phyloP scores from a whole-genome alignment of 106 monocot genomes.

The Dactylorhiza incarnata region DNA sequence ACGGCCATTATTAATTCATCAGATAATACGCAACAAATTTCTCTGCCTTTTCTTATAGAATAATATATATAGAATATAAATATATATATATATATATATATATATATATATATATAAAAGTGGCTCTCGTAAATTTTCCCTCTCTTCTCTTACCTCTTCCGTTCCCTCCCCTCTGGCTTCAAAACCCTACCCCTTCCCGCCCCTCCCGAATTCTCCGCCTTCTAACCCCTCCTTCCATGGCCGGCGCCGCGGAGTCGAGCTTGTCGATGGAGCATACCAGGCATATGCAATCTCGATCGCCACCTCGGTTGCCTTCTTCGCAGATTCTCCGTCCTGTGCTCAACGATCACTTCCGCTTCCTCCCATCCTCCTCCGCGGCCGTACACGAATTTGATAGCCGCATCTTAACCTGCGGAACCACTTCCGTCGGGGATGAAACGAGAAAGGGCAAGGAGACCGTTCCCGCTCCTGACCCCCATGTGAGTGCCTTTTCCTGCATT shows the following conservation, averaged over 20 bases:
- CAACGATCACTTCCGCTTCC: background rate
- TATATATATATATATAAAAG: conserved; percentile 3
- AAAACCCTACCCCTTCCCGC: conserved; percentile 4
- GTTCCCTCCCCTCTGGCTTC: conserved; percentile 4
- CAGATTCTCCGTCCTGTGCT: conserved; percentile 1
- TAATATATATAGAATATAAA: too few relatives aligned
- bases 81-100: too few relatives aligned
- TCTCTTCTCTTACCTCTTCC: conserved; percentile 1
- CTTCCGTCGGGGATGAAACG: background rate
- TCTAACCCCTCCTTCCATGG: background rate
- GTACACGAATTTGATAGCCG: background rate
- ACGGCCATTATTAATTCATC: background rate
- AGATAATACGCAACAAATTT: background rate
- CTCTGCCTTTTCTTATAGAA: background rate
- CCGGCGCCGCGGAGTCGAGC: background rate
- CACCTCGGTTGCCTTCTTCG: background rate
- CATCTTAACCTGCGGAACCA: background rate
- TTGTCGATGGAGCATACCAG: background rate
- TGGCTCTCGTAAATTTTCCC: conserved; percentile 2
- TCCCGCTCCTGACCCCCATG: background rate
- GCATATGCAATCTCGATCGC: background rate
- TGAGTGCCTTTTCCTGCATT: background rate
- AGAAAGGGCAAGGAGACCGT: background rate
- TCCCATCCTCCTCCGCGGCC: background rate
- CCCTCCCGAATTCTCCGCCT: background rate